A percentile compares a stretch with the other conserved stretches of the same genome.
Conservation (phyloP, 108 stramenopile genomes). For the Epithemia pelagica region DNA sequence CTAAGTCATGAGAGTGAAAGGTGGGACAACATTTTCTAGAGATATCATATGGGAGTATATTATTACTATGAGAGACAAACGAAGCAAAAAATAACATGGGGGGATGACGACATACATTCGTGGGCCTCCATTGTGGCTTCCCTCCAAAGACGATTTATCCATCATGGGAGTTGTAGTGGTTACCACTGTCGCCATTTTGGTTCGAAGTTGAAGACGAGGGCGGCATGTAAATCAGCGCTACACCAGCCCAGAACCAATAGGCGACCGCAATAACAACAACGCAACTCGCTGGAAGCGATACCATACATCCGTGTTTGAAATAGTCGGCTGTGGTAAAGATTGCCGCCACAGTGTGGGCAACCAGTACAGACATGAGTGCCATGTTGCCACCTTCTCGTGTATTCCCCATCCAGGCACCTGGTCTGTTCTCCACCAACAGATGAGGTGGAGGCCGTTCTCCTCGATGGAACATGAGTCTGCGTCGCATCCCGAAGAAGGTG, state of each 20-base stretch:
- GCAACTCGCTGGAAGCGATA: conserved; percentile 30
- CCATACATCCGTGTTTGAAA: conserved; percentile 35
- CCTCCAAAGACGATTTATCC: neutral
- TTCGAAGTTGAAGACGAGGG: no score
- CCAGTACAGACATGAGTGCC: conserved; percentile 30
- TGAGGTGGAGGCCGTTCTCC: conserved; percentile 17
- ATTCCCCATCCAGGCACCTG: conserved; percentile 34
- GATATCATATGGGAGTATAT: no score
- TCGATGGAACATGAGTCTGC: conserved; percentile 45
- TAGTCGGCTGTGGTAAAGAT: conserved; percentile 38
- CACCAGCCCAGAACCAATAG: conserved; percentile 39
- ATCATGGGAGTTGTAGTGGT: neutral
- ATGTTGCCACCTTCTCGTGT: conserved; percentile 36
- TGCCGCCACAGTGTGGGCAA: conserved; percentile 33
- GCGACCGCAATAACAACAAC: conserved; percentile 21
- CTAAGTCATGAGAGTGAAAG: no score
- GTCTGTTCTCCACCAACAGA: neutral
- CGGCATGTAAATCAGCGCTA: conserved; percentile 46
- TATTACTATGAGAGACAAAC: no score
- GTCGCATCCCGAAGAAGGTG: conserved; percentile 77
- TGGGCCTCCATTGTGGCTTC: neutral
- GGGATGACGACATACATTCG: no score
- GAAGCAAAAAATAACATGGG: no score
- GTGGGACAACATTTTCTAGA: no score
- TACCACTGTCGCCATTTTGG: no score